Evolutionary conservation across 768 basidiomycete genomes (phyloP).

Genomic region (Gloeostereum incarnatum): DNA sequence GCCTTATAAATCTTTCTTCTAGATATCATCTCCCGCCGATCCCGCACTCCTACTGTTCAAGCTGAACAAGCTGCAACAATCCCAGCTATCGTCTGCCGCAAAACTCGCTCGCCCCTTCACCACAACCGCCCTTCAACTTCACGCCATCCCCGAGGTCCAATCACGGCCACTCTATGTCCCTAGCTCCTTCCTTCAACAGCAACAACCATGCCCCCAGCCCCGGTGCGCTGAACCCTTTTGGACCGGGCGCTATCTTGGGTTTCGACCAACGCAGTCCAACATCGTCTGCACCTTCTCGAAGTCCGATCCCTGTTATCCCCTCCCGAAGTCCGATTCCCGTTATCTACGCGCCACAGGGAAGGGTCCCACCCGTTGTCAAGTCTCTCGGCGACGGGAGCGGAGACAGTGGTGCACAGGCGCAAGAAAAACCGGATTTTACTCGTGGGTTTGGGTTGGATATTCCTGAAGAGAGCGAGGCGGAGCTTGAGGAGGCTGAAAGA

Average conservation of each 20-base stretch:
- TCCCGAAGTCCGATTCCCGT: not conserved
- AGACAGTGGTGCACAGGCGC: constrained; percentile 31
- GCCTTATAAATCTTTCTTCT: constrained; percentile 3
- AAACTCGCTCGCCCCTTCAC: constrained; percentile 54
- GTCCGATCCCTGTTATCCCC: no score
- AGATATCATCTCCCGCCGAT: constrained; percentile 91
- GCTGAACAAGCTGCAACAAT: constrained; percentile 75
- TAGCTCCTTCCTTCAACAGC: constrained; percentile 43
- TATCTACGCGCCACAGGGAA: no score
- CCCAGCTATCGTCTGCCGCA: constrained; percentile 41
- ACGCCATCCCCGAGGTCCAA: constrained; percentile 30
- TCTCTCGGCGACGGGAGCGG: not conserved
- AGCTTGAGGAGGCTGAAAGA: constrained; percentile 9
- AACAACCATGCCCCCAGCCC: constrained; percentile 27
- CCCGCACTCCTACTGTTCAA: constrained; percentile 76
- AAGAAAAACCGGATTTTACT: constrained; percentile 61
- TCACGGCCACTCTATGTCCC: constrained; percentile 69
- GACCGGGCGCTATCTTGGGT: constrained; percentile 42
- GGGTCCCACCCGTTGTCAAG: not conserved
- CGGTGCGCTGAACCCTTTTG: constrained; percentile 54
- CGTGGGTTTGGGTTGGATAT: constrained; percentile 78
- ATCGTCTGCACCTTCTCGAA: no score
- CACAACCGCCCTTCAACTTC: constrained; percentile 52
- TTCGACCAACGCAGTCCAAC: constrained; percentile 33
- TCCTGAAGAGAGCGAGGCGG: constrained; percentile 49